These are phyloP conservation scores for Globisporangium spiculum DNA, from an alignment of 352 stramenopile genomes.

Conservation along the genomic window DNA sequence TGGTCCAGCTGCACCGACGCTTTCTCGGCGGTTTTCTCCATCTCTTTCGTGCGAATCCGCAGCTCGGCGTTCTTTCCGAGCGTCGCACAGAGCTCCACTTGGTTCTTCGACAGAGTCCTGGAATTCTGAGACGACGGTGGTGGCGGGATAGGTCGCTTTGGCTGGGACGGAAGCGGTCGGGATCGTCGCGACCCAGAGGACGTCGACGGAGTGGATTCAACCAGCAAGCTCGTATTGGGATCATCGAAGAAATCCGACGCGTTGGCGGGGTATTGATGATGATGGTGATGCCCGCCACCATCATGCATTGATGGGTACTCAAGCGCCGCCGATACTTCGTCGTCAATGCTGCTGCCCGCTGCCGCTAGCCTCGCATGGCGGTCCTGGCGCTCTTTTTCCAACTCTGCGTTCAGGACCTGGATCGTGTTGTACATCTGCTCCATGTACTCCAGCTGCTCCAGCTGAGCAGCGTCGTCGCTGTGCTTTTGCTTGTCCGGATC, in stretches of 20 bases:
- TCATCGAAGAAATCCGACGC: constrained; percentile 2
- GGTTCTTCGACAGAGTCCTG: constrained; percentile 29
- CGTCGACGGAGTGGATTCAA: background rate
- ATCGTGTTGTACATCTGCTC: constrained; percentile 71
- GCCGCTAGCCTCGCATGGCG: constrained; percentile 16
- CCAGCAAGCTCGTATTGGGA: background rate
- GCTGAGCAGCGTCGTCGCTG: constrained; percentile 21
- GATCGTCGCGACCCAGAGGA: background rate
- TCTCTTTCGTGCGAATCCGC: constrained; percentile 48
- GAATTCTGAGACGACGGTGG: constrained; percentile 9
- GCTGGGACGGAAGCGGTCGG: constrained; percentile 16
- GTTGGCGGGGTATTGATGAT: background rate
- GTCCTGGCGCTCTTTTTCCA: constrained; percentile 42
- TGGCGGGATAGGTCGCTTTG: constrained; percentile 20
- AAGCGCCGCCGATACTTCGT: constrained; percentile 20
- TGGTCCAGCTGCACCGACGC: constrained; percentile 43
- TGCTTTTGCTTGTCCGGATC: constrained; percentile 6
- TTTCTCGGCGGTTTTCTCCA: constrained; percentile 49
- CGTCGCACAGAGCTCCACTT: constrained; percentile 54
- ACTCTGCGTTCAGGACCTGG: constrained; percentile 39
- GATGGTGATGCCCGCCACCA: constrained; percentile 7
- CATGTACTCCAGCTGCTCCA: constrained; percentile 59
- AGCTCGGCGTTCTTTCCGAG: constrained; percentile 68
- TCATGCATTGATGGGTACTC: constrained; percentile 23
- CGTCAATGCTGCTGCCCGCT: constrained; percentile 13